Evolutionary conservation across 352 stramenopile genomes (phyloP), one percentile per base, ranked within the genome.

Genomic region (Nothophytophthora sp.): DNA sequence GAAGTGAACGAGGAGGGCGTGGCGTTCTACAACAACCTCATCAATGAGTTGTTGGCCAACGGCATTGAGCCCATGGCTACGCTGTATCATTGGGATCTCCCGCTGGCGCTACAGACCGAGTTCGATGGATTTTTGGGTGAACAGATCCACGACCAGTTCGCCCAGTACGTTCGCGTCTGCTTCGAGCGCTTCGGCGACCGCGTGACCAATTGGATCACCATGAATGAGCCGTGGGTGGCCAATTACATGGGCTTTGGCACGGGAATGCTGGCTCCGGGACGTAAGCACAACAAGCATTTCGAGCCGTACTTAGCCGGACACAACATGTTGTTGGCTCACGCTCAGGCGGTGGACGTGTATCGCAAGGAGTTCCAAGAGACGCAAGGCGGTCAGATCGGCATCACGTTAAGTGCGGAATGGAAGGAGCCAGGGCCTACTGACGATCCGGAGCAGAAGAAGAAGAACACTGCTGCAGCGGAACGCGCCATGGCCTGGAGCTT

Each of bases 171-270:
- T 23, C 63, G 78, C 22, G 65, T 95, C 10, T 96, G 85, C 48
- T 98, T 97, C 70, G 65, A 89, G n/a, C 55, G 60, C 11, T 97
- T 97, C 69, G 90, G 90, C 24, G 83, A 97, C 61, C 73, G 90
- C 28, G 90, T 98, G 24, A 96, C 96, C 66, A 77, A 82, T 46
- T 98, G 91, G 91, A 82, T 97, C 30, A 98, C 91, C 2, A 71
- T 98, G 47, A 98, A 98, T 62, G 92, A 98, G 70, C 65, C 85
- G 10, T 96, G 84, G 81, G 90, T 73, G 18, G 64, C 84, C 12
- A 70, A 81, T 11, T 78, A 96, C 40, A 74, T 93, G 50, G 90
- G 88, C 19, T 97, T 97, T 55, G 70, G 83, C 40, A 70, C 77
- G 39, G 88, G 85, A 11, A 81, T 83, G 18, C 82, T 94, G 51